Base-by-base conservation (phyloP, 2,329 filamentous ascomycete species). In the Verticillium zaregamsianum region DNA sequence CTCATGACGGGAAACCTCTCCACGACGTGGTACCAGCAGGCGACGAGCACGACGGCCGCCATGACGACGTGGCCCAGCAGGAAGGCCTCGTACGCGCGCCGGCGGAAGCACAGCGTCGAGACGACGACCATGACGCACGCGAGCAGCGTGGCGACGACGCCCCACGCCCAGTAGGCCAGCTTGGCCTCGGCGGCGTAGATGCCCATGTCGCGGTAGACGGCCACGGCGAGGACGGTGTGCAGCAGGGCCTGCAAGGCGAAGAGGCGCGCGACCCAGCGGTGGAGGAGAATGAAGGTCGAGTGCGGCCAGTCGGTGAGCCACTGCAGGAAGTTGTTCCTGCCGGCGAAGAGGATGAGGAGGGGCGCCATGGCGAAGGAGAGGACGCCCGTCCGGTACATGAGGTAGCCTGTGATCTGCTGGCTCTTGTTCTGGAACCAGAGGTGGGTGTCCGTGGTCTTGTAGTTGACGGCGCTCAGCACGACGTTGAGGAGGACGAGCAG, bases 261-360 rank as follows among this genome's bases (percentile, higher is more conserved):
- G n/a, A 81, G 65, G 39, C 71, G 68, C 1, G 77, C 78, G 2
- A 78, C 68, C 77, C 77, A 81, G 12, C 79, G 76, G 66, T 83
- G 80, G 4, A 81, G 67, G 0, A 80, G 59, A 12, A 81, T 56
- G 63, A 70, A 80, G 0, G 80, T 82, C 1, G 73, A 72, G 59
- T 80, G 74, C 0, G 69, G 73, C 77, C 78, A 81, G 64, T 77
- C 71, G 3, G 79, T 80, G 1, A 78, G 39, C 70, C 71, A 76
- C 0, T 78, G 70, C 0, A 79, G 69, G 8, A 80, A 31, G 62
- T 79, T 79, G 66, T 81, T 80, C 3, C 79, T 68, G 2, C 71
- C 66, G 1, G 74, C 68, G 62, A 75, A 79, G 2, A 81, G 69
- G 14, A 80, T 65, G 0, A 76, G 40, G 0, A 80, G 62, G 0